These are phyloP conservation scores for Athelia psychrophila DNA, from an alignment of 1,284 basidiomycete genomes.

Conservation along the genomic window DNA sequence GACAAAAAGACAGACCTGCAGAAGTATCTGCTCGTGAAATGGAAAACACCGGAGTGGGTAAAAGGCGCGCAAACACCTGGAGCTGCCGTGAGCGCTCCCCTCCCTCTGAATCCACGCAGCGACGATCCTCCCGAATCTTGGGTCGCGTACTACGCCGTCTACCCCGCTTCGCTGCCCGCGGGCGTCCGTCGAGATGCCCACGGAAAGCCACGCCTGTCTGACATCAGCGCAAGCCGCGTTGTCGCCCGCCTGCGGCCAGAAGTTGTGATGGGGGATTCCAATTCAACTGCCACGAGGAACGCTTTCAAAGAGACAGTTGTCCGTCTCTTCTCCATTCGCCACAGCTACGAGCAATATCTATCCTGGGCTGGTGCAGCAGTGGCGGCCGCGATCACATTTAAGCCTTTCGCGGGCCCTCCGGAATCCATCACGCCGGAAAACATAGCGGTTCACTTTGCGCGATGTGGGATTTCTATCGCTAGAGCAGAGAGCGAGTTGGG, in stretches of 20 bases:
- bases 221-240: conserved; percentile 39
- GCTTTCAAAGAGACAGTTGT: not conserved
- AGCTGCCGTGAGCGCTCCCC: not conserved
- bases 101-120: not conserved
- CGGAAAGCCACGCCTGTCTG: conserved; percentile 33
- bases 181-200: conserved; percentile 37
- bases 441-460: conserved; percentile 37
- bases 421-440: conserved; percentile 20
- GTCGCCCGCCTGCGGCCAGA: conserved; percentile 40
- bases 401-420: conserved; percentile 20
- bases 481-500: conserved; percentile 34
- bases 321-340: conserved; percentile 13
- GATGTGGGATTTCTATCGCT: conserved; percentile 32
- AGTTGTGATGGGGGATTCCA: conserved; percentile 9
- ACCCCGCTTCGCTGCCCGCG: conserved; percentile 40
- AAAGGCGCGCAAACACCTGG: conserved; percentile 19
- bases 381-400: conserved; percentile 25
- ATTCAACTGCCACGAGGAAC: not conserved
- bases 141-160: conserved; percentile 38
- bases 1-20: conserved; percentile 3
- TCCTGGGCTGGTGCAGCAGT: conserved; percentile 31
- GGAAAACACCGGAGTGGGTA: conserved; percentile 30
- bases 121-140: conserved; percentile 29
- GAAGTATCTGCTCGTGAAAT: conserved; percentile 14
- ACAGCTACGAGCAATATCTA: conserved; percentile 30